Percentiles rank a stretch among this genome's conserved stretches.
phyloP scores from a whole-genome alignment of 2,329 filamentous ascomycete genomes.

The Botrytis hyacinthi region DNA sequence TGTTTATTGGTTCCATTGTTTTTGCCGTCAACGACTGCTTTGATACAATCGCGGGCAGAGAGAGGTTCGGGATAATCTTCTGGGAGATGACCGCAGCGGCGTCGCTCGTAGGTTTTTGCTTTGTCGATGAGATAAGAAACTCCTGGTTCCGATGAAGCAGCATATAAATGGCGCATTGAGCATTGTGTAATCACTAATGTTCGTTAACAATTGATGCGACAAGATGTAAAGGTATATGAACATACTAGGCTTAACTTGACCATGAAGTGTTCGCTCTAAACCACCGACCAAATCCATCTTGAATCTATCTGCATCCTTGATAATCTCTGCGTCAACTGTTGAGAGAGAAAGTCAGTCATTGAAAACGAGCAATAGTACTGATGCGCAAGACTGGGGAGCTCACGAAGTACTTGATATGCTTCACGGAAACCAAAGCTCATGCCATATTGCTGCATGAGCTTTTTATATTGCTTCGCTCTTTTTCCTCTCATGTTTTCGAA shows the following conservation, averaged over 20 bases:
- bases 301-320: constrained; percentile 76
- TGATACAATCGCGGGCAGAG: constrained; percentile 66
- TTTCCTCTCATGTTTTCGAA: constrained; percentile 61
- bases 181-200: constrained; percentile 72
- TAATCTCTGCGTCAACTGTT: constrained; percentile 77
- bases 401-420: constrained; percentile 85
- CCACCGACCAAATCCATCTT: constrained; percentile 84
- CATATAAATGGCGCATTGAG: constrained; percentile 76
- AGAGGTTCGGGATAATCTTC: constrained; percentile 70
- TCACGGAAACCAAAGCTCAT: constrained; percentile 87
- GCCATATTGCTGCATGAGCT: constrained; percentile 91
- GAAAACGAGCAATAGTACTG: constrained; percentile 1
- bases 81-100: constrained; percentile 75
- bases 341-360: constrained; percentile 19
- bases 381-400: constrained; percentile 28
- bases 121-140: constrained; percentile 59
- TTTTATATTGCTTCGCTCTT: constrained; percentile 72
- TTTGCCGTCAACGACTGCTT: constrained; percentile 77
- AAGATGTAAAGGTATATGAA: constrained; percentile 24
- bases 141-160: constrained; percentile 53
- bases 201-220: constrained; percentile 19
- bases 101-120: constrained; percentile 72
- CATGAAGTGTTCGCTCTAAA: constrained; percentile 80
- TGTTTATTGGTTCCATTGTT: constrained; percentile 69
- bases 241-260: constrained; percentile 77